A percentile compares a stretch with the other conserved stretches of the same genome.
Conservation (phyloP, 306 rosid genomes). For the Quercus gilva region DNA sequence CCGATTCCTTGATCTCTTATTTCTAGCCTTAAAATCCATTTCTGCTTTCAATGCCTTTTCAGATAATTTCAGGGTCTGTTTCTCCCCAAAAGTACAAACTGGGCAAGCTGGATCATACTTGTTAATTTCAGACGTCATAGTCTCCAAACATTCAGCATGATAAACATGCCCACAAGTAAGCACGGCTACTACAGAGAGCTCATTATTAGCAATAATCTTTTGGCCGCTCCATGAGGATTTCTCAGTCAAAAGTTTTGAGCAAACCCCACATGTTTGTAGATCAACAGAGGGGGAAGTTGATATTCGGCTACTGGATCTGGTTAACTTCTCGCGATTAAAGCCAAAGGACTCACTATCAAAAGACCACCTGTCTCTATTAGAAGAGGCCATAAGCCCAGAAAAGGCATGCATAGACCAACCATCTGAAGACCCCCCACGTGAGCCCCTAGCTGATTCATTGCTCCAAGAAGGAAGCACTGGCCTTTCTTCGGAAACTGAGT, state of each 20-base stretch:
- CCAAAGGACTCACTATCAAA: slow-evolving; percentile 77
- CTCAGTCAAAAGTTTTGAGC: slow-evolving; percentile 58
- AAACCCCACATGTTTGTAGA: slow-evolving; percentile 58
- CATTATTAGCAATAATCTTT: slow-evolving; percentile 49
- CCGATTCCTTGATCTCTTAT: slow-evolving; percentile 55
- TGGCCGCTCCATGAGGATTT: slow-evolving; percentile 58
- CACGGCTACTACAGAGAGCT: slow-evolving; percentile 70
- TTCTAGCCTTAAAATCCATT: slow-evolving; percentile 64
- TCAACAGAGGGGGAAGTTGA: slow-evolving; percentile 57
- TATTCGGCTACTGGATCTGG: slow-evolving; percentile 53
- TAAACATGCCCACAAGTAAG: slow-evolving; percentile 80
- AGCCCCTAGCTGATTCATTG: slow-evolving; percentile 56
- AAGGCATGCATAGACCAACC: slow-evolving; percentile 86
- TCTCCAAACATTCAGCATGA: slow-evolving; percentile 93
- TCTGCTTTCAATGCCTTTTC: slow-evolving; percentile 76
- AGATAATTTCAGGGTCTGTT: slow-evolving; percentile 57
- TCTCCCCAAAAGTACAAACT: slow-evolving; percentile 78
- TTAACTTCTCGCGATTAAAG: slow-evolving; percentile 55
- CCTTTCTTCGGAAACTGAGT: slow-evolving; percentile 61
- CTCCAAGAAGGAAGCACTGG: slow-evolving; percentile 49
- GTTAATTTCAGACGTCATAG: slow-evolving; percentile 65
- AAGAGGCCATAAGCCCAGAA: slow-evolving; percentile 69
- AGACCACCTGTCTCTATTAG: slow-evolving; percentile 79
- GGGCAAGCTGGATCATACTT: slow-evolving; percentile 92
- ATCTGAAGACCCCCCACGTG: slow-evolving; percentile 71